These are phyloP conservation scores for Fusarium napiforme DNA, from an alignment of 2,329 filamentous ascomycete species.

Conservation along the genomic window DNA sequence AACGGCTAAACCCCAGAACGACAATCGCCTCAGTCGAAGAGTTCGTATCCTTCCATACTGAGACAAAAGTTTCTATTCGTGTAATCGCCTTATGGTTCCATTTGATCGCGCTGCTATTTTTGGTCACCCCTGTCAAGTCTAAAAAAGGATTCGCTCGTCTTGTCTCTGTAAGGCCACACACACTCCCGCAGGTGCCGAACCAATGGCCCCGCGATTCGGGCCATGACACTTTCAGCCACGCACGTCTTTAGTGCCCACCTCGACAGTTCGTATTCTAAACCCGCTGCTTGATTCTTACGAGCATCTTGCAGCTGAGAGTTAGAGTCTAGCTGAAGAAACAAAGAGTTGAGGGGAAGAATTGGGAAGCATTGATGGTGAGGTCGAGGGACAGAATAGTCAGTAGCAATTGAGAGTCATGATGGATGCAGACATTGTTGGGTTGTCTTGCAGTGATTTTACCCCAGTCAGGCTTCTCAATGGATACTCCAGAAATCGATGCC, in stretches of 20 bases:
- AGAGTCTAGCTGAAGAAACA: slow-evolving; percentile 1
- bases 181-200: slow-evolving; percentile 18
- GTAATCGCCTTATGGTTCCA: slow-evolving; percentile 1
- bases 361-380: neutral
- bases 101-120: slow-evolving; percentile 31
- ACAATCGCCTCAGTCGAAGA: slow-evolving; percentile 6
- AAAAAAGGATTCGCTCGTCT: slow-evolving; percentile 12
- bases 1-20: slow-evolving; percentile 30
- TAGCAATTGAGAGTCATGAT: neutral
- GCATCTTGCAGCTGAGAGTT: slow-evolving; percentile 16
- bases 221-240: slow-evolving; percentile 37
- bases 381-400: neutral
- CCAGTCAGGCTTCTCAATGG: slow-evolving; percentile 13
- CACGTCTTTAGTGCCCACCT: slow-evolving; percentile 40
- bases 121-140: slow-evolving; percentile 7
- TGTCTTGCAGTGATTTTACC: slow-evolving; percentile 12
- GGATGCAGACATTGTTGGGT: slow-evolving; percentile 2
- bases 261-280: slow-evolving; percentile 44
- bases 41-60: slow-evolving; percentile 30
- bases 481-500: slow-evolving; percentile 22
- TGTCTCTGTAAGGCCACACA: slow-evolving; percentile 16
- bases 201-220: slow-evolving; percentile 31
- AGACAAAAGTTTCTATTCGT: slow-evolving; percentile 33
- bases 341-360: neutral
- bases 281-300: slow-evolving; percentile 30